Percentiles rank a stretch among this genome's conserved stretches.
These are phyloP conservation scores for Verticillium isaacii DNA, from an alignment of 2,329 filamentous ascomycete genomes.

Conservation along the genomic window DNA sequence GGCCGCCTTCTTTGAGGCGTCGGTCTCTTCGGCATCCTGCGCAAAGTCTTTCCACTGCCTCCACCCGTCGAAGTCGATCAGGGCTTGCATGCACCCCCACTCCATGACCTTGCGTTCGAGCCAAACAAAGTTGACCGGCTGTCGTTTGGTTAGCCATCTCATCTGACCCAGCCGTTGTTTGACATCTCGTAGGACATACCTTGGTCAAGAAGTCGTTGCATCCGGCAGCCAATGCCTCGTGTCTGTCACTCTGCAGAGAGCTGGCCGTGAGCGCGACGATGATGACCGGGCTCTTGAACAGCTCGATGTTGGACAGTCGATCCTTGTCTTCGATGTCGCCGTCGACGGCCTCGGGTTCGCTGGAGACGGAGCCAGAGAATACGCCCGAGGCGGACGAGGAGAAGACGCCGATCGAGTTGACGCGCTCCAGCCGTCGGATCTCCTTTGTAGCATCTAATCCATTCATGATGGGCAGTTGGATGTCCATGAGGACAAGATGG, in stretches of 20 bases:
- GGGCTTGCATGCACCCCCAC: constrained; percentile 99
- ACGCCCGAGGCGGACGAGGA: constrained; percentile 52
- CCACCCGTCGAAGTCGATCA: constrained; percentile 99
- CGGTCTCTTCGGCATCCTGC: constrained; percentile 38
- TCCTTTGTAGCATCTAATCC: constrained; percentile 92
- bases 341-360: constrained; percentile 34
- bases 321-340: constrained; percentile 58
- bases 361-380: constrained; percentile 35
- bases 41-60: constrained; percentile 89
- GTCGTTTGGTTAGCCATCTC: constrained; percentile 13
- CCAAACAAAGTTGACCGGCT: constrained; percentile 98
- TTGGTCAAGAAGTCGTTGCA: constrained; percentile 99
- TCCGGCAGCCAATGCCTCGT: constrained; percentile 89
- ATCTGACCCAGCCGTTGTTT: constrained; percentile 14
- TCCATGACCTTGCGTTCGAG: constrained; percentile 96
- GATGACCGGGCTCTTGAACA: constrained; percentile 96
- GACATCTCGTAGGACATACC: constrained; percentile 46
- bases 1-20: constrained; percentile 32
- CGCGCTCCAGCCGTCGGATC: constrained; percentile 80
- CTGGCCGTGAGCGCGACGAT: constrained; percentile 96
- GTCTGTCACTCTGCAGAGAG: constrained; percentile 88
- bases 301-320: constrained; percentile 57
- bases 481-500: constrained; percentile 97
- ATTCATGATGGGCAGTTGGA: constrained; percentile 94
- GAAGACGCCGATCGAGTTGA: constrained; percentile 92